Base-by-base conservation (phyloP, 2,329 filamentous ascomycete species). In the Metarhizium brunneum region DNA sequence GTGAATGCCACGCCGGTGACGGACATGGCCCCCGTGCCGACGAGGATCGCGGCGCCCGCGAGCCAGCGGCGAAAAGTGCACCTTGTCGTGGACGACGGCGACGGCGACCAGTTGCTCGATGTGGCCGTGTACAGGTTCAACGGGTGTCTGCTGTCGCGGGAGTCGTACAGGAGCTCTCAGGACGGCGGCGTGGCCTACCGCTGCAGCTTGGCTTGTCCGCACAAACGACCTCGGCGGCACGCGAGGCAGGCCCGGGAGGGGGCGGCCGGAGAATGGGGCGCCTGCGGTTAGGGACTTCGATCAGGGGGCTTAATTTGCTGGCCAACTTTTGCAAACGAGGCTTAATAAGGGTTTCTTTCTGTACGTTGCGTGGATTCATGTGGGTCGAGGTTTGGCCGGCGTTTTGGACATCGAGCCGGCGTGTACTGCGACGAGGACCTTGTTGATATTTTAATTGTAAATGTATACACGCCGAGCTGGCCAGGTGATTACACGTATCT, bases 131-230 rank as follows among this genome's bases (percentile, higher is more conserved):
- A 58, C 47, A 56, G 53, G 3, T 20, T 56, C 8, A 32, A 47
- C 13, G 57, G 57, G 3, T 62, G 60, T 38, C 38, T 62, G 13
- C 56, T 58, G 56, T 32, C 59, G 4, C 52, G 55, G 16, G 50
- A 52, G 13, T 47, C 55, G 7, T 59, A 56, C 45, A 53, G 50
- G 16, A 50, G 43, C 18, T n/a, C 4, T 0, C 25, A 25, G 1
- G 52, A 38, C 8, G 50, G 55, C 5, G 29, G 45, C 13, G 2
- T 54, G 35, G 14, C 36, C 4, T 54, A 53, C 32, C 42, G 47
- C 16, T 62, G 60, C 47, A 50, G 47, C 13, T 29, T 59, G 16
- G 18, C 30, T 3, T 62, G 60, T 51, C 51, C 45, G 0, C 52
- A 50, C 2, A 52, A 43, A 47, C 54, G 48, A 18, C 30, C 25